These are phyloP conservation scores for Echinosophora koreensis DNA, from an alignment of 306 rosid genomes.

Conservation along the genomic window DNA sequence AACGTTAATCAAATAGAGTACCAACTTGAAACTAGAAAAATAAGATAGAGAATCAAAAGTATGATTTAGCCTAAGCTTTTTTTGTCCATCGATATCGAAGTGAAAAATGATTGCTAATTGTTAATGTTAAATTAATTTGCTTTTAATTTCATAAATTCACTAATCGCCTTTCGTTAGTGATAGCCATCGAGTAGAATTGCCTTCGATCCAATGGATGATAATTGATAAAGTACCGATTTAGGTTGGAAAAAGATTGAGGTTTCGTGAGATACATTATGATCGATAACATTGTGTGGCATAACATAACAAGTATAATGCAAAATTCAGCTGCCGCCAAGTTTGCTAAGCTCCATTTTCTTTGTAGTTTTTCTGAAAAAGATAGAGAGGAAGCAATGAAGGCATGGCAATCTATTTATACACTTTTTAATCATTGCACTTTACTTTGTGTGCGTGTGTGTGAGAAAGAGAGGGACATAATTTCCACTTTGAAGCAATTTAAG, in stretches of 20 bases:
- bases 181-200: too few relatives aligned
- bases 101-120: too few relatives aligned
- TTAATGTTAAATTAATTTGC: too few relatives aligned
- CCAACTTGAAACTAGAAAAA: too few relatives aligned
- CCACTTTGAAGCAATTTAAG: conserved; percentile 39
- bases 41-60: too few relatives aligned
- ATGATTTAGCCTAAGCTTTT: too few relatives aligned
- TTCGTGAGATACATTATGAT: background rate
- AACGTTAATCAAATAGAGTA: too few relatives aligned
- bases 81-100: too few relatives aligned
- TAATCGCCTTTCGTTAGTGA: too few relatives aligned
- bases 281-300: background rate
- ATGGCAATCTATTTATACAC: background rate
- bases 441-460: conserved; percentile 38
- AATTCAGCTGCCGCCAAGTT: conserved; percentile 10
- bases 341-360: background rate
- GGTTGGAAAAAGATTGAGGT: background rate
- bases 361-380: background rate
- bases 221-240: too few relatives aligned
- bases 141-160: too few relatives aligned
- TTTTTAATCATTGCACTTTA: conserved; percentile 34
- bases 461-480: conserved; percentile 32
- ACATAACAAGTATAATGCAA: background rate
- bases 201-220: too few relatives aligned
- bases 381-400: background rate